Evolutionary conservation across 208 protist species (phyloP), one percentile per base, ranked within the genome.

Genomic region (Leishmania martiniquensis): DNA sequence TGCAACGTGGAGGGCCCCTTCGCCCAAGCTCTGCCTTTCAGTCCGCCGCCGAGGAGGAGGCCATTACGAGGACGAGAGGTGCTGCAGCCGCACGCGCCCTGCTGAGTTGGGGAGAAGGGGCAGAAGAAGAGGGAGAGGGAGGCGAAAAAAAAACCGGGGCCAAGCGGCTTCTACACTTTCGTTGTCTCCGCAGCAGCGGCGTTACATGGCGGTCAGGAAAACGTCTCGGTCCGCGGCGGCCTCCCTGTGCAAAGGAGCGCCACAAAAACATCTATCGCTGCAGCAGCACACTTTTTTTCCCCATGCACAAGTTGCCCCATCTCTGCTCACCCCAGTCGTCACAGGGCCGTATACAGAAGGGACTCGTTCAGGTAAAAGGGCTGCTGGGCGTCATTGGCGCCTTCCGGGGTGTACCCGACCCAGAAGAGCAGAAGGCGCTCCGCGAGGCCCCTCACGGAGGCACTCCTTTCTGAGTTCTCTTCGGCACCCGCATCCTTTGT

Each of bases 361-460:
- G 60, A 9, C 44, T 90, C 85, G 4, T 83, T 82, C 13, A 97
- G 55, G 79, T 97, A 97, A 81, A 91, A 87, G 0, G 93, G 93
- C 72, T 97, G 88, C 45, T 73, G 65, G 1, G 13, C 67, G 70
- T 91, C 87, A 17, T 80, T 66, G 32, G 83, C 78, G 32, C 76
- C 74, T 4, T 81, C 78, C 6, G 85, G 86, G 25, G 93, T 81
- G 75, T 87, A 82, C 15, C 91, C 93, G 72, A 96, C 94, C 93
- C 93, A 97, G 74, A 97, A 97, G 4, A 97, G 81, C n/a, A 97
- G 73, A 52, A 95, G 67, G 4, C 79, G 67, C 57, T 90, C 92
- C 6, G 90, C 57, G 0, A 88, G 76, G 7, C 32, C 15, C 39
- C 72, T 55, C 15, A 87, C 59, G 10, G 60, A 67, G 72, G 77